A percentile compares a stretch with the other conserved stretches of the same genome.
These are phyloP conservation scores for Aureobasidium melanogenum DNA, from an alignment of 2,329 filamentous ascomycete species.

Conservation along the genomic window DNA sequence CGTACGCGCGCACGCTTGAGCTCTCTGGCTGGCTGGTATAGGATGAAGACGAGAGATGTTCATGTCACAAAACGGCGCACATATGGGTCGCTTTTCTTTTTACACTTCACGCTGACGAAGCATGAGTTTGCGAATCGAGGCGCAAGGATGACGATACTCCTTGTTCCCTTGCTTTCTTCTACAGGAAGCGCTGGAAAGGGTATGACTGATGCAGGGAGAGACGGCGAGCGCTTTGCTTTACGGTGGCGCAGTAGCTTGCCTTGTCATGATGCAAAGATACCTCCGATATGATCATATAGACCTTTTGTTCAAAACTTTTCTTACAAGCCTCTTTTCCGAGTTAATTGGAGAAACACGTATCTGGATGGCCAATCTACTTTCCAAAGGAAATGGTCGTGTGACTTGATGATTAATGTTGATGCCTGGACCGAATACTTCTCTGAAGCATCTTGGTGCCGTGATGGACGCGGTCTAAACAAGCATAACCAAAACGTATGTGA, in stretches of 20 bases:
- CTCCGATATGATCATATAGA: conserved; percentile 9
- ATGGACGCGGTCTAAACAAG: background rate
- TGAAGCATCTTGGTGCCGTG: too few species aligned
- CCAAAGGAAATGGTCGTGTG: background rate
- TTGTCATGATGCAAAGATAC: conserved; percentile 10
- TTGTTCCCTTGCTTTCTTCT: background rate
- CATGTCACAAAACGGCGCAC: conserved; percentile 11
- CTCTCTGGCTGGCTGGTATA: background rate
- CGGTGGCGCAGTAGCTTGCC: background rate
- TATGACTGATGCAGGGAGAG: background rate
- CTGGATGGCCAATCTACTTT: background rate
- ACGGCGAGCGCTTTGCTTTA: background rate
- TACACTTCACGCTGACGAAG: conserved; percentile 9
- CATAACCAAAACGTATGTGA: background rate
- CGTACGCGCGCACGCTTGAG: background rate
- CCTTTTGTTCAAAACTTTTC: background rate
- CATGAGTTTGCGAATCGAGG: background rate
- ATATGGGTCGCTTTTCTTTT: conserved; percentile 12
- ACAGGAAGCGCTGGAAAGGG: background rate
- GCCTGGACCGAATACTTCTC: background rate
- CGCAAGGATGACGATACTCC: background rate
- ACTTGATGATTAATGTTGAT: background rate
- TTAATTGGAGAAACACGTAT: background rate
- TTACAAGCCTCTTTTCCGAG: background rate
- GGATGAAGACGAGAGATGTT: background rate